These are phyloP conservation scores for Xerocomus minutiporus DNA, from an alignment of 1,284 basidiomycete genomes.

Conservation along the genomic window DNA sequence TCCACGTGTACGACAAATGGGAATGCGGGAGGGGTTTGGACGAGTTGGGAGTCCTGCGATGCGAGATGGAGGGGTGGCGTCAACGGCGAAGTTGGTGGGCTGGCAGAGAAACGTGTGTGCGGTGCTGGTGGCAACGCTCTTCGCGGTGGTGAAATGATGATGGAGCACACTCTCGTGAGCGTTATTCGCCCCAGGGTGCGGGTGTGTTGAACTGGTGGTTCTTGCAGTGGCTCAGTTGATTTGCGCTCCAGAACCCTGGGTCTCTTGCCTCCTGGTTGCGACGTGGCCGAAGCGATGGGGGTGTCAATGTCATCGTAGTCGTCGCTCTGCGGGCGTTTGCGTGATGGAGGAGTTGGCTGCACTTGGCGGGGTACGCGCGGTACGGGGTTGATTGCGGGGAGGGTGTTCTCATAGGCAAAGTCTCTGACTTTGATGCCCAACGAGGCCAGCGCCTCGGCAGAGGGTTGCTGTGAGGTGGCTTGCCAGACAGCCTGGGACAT, in stretches of 20 bases:
- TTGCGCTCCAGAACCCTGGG: slow-evolving; percentile 38
- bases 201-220: slow-evolving; percentile 11
- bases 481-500: background rate
- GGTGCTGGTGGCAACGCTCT: slow-evolving; percentile 4
- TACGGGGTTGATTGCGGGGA: slow-evolving; percentile 54
- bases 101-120: slow-evolving; percentile 10
- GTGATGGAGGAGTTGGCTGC: slow-evolving; percentile 37
- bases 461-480: slow-evolving; percentile 31
- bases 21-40: slow-evolving; percentile 50
- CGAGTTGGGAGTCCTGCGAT: slow-evolving; percentile 43
- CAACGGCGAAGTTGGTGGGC: slow-evolving; percentile 25
- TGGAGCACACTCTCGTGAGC: slow-evolving; percentile 17
- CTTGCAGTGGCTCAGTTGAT: slow-evolving; percentile 47
- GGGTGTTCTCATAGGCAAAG: slow-evolving; percentile 62
- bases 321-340: slow-evolving; percentile 37
- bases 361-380: slow-evolving; percentile 40
- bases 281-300: background rate
- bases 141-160: slow-evolving; percentile 9
- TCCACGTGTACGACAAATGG: slow-evolving; percentile 45
- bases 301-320: slow-evolving; percentile 6
- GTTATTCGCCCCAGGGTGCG: slow-evolving; percentile 20
- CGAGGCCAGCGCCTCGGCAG: slow-evolving; percentile 36
- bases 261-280: slow-evolving; percentile 23
- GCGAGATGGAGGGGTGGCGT: slow-evolving; percentile 24
- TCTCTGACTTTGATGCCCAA: slow-evolving; percentile 66